Evolutionary conservation across 345 rosid species (phyloP).

Genomic region (Populus euphratica): DNA sequence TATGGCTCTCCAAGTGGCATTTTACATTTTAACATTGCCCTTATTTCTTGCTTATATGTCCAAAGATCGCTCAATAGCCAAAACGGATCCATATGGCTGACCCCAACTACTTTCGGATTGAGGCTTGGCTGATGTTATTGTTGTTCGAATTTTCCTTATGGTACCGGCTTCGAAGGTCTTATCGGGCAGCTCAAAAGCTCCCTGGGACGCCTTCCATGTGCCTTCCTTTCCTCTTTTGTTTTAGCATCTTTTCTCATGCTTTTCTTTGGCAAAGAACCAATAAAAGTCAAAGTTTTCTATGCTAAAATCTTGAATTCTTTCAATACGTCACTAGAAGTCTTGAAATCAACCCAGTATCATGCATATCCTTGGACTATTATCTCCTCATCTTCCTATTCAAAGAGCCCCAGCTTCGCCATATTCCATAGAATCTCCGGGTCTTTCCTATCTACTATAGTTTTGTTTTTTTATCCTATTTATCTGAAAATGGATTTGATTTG

Average conservation of each 20-base stretch:
- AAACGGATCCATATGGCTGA: background rate
- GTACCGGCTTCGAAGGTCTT: too few species aligned
- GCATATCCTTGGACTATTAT: background rate
- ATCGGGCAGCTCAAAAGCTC: too few species aligned
- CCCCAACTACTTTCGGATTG: background rate
- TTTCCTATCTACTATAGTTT: background rate
- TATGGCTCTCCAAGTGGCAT: background rate
- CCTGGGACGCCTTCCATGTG: too few species aligned
- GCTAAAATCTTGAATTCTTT: too few species aligned
- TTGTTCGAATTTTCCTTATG: too few species aligned
- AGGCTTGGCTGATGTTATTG: background rate
- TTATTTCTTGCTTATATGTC: background rate
- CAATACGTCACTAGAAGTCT: too few species aligned
- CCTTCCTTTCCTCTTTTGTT: too few species aligned
- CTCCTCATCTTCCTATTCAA: background rate
- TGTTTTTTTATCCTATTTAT: too few species aligned
- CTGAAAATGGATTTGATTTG: background rate
- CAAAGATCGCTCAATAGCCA: background rate
- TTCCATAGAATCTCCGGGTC: background rate
- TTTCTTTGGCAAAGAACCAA: too few species aligned
- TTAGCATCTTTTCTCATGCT: too few species aligned
- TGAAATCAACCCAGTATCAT: background rate
- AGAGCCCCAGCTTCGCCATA: background rate
- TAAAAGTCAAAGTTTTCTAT: too few species aligned
- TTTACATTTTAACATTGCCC: background rate